Evolutionary conservation across 441 rosid species (phyloP), one percentile per base, ranked within the genome.

Genomic region (Eutrema salsugineum): DNA sequence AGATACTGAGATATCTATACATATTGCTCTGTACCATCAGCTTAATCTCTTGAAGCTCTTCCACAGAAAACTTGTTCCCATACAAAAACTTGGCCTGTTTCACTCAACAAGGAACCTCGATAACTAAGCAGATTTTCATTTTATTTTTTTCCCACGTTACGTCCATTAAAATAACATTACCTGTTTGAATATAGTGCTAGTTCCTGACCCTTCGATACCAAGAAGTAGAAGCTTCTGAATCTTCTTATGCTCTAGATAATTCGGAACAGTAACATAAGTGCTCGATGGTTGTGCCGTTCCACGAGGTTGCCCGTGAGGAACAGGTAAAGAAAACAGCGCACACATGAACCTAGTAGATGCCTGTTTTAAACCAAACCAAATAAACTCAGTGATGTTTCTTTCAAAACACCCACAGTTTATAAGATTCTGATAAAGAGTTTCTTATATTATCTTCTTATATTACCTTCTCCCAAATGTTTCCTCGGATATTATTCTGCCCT

Each of bases 401-500:
- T 10, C 54, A 43, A n/a, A 60, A 51, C 9, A 50, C 55, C 22
- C 17, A 42, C 11, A 49, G 3, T 22, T 32, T 30, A 15, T 20
- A 67, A 28, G 44, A 16, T 62, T 62, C 39, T 51, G 5, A 39
- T 28, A 8, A 42, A 33, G 24, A 43, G 5, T 51, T 30, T 55
- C 16, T 27, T 42, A 44, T 39, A 39, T 62, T 75, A 91, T 98
- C 98, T 89, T 96, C 16, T 27, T 42, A 44, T 39, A 39, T 62
- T 75, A 91, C 99, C 98, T 89, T 96, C 82, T 93, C 98, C 99
- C 99, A 96, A 72, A 96, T 96, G 80, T 96, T 96, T 78, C 99
- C 99, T 76, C 95, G 84, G 47, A 96, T 96, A 73, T 93, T 96
- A 77, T 93, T 96, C 77, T 93, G 98, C 66, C 99, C 99, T 88